Evolutionary conservation across 1,139 yeast genomes (phyloP), one percentile per base, ranked within the genome.

Genomic region (Pichia sp.): DNA sequence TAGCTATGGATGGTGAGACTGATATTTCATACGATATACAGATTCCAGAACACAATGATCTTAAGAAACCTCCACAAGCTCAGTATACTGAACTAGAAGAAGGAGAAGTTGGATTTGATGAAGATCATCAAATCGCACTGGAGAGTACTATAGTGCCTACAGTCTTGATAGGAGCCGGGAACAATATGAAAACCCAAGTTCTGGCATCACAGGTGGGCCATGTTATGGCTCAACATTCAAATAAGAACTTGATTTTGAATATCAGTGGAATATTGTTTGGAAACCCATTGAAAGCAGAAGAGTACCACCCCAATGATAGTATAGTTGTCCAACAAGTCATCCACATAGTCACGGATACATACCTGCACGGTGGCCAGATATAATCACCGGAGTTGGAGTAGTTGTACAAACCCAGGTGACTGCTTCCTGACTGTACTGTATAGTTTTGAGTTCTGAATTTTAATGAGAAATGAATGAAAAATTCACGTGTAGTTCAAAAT

Each of bases 211-310:
- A 62, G 33, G 38, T 64, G 2, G 62, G 64, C 0, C 54, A 53
- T 29, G 37, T 59, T 11, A 34, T 63, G n/a, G 53, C 51, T 22
- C 46, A 52, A 5, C 28, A 42, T n/a, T 33, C 48, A 7, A 26
- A 36, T 17, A 53, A 60, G 26, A 58, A 56, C 33, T 38, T 66
- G 11, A 54, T 69, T 6, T 46, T 70, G 6, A 61, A 65, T 4
- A 39, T 64, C 21, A 64, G 71, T 39, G 66, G 71, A 2, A 64
- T 60, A 40, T 36, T 69, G 6, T 68, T 55, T 38, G 44, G 47
- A 9, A 14, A 25, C 11, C 28, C 21, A 3, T 15, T 35, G 8
- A 22, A 22, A 10, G 5, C 17, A 12, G 32, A 30, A 23, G 32
- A 33, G n/a, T 36, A 36, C 18, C 34, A 29, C 22, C 26, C 35